Evolutionary conservation across 2,329 filamentous ascomycete species (phyloP).

Genomic region (Allantophomopsis cytisporea): DNA sequence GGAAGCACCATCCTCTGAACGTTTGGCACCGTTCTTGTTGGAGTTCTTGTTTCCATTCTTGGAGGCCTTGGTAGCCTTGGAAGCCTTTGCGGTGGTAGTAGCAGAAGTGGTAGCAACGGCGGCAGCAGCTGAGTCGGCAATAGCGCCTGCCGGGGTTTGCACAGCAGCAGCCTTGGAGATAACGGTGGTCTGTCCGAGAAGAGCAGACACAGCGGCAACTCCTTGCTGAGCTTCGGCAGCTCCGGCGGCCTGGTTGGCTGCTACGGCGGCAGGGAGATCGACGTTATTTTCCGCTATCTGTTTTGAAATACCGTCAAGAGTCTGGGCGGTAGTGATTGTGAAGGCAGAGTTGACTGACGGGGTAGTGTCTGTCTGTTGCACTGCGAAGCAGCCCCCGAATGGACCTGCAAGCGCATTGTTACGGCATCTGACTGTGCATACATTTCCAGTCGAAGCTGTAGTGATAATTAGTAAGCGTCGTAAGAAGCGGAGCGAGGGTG

Average conservation of each 20-base stretch:
- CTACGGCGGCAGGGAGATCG: constrained; percentile 32
- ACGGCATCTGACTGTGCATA: constrained; percentile 44
- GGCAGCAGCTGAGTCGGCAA: constrained; percentile 4
- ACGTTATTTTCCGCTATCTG: constrained; percentile 36
- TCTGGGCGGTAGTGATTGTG: constrained; percentile 30
- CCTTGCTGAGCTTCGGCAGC: constrained; percentile 15
- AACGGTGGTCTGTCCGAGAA: constrained; percentile 16
- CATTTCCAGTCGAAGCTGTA: constrained; percentile 37
- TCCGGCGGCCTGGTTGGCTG: constrained; percentile 29
- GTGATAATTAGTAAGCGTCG: not conserved
- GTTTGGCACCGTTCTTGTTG: constrained; percentile 1
- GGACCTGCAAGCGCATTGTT: constrained; percentile 43
- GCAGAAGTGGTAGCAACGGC: constrained; percentile 7
- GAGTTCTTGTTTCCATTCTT: constrained; percentile 1
- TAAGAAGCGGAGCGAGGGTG: constrained; percentile 3
- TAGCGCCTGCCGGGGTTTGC: constrained; percentile 17
- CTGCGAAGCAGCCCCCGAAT: constrained; percentile 43
- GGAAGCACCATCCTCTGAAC: not conserved
- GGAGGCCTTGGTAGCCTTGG: not conserved
- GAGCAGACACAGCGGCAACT: constrained; percentile 12
- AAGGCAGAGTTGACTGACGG: constrained; percentile 27
- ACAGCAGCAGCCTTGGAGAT: constrained; percentile 18
- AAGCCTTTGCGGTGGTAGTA: constrained; percentile 4
- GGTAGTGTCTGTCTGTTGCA: constrained; percentile 35
- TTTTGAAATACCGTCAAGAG: constrained; percentile 26